Conservation (phyloP, 176 grass and related monocot genomes). For the Aegilops umbellulata region DNA sequence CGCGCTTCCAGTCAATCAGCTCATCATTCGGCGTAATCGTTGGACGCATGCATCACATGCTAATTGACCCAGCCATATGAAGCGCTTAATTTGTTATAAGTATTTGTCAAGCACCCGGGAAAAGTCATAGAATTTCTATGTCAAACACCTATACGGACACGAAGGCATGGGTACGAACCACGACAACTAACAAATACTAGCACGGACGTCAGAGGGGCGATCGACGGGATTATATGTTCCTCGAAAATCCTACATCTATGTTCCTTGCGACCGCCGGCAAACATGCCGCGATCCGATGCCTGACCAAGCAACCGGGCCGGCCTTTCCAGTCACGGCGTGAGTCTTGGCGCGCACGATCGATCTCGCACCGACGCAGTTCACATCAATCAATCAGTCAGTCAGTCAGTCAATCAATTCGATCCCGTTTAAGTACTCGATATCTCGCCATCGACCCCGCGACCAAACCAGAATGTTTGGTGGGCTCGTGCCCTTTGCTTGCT, state of each 20-base stretch:
- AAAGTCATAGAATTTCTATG: neutral
- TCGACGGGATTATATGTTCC: too few species aligned
- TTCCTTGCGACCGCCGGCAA: slow-evolving; percentile 36
- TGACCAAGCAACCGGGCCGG: neutral
- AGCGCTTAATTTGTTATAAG: too few species aligned
- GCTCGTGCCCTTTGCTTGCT: neutral
- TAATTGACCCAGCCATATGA: neutral
- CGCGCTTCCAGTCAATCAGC: neutral
- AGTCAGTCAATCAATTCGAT: neutral
- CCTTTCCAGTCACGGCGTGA: neutral
- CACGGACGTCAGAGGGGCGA: neutral
- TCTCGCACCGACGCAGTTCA: slow-evolving; percentile 6
- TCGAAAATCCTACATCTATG: too few species aligned
- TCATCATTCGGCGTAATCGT: neutral
- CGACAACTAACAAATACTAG: neutral
- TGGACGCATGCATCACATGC: neutral
- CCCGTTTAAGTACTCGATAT: neutral
- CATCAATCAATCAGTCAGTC: neutral
- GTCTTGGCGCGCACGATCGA: neutral
- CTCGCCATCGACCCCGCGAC: neutral
- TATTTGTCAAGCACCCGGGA: neutral
- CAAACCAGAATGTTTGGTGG: neutral
- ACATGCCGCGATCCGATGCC: slow-evolving; percentile 30
- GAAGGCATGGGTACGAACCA: neutral
- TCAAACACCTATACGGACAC: neutral